Evolutionary conservation across 371 early-diverging fungal genomes (phyloP), one percentile per base, ranked within the genome.

Genomic region (Mortierella sp.): DNA sequence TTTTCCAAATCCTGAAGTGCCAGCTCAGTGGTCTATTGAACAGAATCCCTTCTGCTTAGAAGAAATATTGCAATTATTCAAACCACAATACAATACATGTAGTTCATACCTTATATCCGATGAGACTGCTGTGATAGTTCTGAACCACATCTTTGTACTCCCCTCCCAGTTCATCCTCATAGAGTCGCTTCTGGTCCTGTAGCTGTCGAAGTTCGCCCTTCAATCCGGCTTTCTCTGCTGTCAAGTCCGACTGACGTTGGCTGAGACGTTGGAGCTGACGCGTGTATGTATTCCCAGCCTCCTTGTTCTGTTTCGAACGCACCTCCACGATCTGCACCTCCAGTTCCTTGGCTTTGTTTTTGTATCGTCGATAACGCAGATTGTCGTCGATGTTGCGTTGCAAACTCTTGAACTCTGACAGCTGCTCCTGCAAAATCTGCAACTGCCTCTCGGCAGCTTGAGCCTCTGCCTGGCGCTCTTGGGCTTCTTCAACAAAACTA

Each of bases 141-240:
- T 85, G 66, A 34, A 95, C 91, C 11, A 94, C 83, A 72, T 97
- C 83, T 44, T 81, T 80, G 83, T 94, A 99, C 43, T 98, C 93
- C 0, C 73, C 86, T 12, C 79, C 50, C 17, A 98, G 70, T 61
- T 97, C 94, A 7, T 79, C 64, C 24, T 87, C 78, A 28, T 89
- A 82, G 11, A 82, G 73, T 6, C 72, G 71, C 6, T 85, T 79
- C 68, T 93, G 90, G 31, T 89, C 88, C 70, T 93, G 87, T 54
- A 98, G 78, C 75, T 98, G 97, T 61, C 89, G 91, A 30, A 93
- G 64, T 73, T 96, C 95, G 27, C 99, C 99, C 27, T 86, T 80
- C 11, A 96, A 55, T 6, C 86, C 85, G 5, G 95, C 92, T 11
- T 88, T 85, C 79, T 90, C 87, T n/a, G 81, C 80, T 30, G 82